Evolutionary conservation across 2,329 filamentous ascomycete species (phyloP).

Genomic region (Talaromyces albobiverticillius): DNA sequence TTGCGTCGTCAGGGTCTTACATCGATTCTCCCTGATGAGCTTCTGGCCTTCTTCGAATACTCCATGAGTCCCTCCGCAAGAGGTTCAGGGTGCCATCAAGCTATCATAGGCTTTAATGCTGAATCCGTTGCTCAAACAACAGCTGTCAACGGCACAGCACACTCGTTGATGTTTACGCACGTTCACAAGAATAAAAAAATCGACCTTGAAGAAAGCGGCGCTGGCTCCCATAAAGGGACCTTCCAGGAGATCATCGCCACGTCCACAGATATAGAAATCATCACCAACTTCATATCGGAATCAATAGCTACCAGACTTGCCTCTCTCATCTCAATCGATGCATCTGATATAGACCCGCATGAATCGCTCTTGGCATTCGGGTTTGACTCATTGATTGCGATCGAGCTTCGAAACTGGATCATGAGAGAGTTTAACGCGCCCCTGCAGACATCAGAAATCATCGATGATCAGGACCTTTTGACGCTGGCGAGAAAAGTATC

Average conservation of each 20-base stretch:
- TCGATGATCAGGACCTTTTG: constrained; percentile 19
- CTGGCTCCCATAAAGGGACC: not conserved
- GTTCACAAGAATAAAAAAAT: not conserved
- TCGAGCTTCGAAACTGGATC: constrained; percentile 39
- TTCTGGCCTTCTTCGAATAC: not conserved
- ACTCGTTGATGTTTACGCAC: not conserved
- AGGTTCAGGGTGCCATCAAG: not conserved
- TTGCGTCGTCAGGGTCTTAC: not conserved
- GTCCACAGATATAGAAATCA: not conserved
- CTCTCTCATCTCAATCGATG: not conserved
- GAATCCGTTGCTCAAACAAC: not conserved
- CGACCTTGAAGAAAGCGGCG: not conserved
- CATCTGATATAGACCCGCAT: not conserved
- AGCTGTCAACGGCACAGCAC: not conserved
- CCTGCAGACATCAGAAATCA: constrained; percentile 35
- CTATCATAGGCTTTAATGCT: not conserved
- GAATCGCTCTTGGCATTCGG: constrained; percentile 22
- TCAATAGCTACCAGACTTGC: not conserved
- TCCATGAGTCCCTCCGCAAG: not conserved
- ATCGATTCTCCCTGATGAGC: not conserved
- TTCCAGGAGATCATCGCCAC: not conserved
- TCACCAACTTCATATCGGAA: not conserved
- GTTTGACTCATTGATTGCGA: constrained; percentile 18
- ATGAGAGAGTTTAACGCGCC: constrained; percentile 43
- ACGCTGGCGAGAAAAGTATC: not conserved